Evolutionary conservation across 768 basidiomycete species (phyloP), one percentile per base, ranked within the genome.

Genomic region (Hirschioporus abietinus): DNA sequence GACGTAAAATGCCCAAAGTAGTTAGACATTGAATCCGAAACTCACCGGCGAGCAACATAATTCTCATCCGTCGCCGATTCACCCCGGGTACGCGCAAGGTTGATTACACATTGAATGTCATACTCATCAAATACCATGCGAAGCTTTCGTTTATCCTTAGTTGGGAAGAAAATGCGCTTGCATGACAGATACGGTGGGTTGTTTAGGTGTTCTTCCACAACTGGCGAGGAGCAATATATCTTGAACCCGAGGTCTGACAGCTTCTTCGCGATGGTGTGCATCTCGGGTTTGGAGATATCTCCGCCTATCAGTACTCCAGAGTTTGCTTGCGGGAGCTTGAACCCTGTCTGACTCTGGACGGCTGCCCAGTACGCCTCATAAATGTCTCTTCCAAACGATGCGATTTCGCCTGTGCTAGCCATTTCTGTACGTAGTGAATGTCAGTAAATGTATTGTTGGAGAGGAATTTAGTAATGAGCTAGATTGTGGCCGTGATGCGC

Each of bases 321-420:
- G 62, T 87, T 86, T 24, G 88, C 85, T 65, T 83, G 84, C 24
- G 97, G 97, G 64, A 94, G 82, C 78, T 92, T 96, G 86, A 99
- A 97, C 18, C 96, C 96, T 30, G 95, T 99, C 8, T 93, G 95
- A 69, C 93, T 95, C 63, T 95, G 88, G n/a, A 97, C 81, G 1
- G 96, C 90, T 1, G 92, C 88, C 95, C 95, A 95, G 78, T 95
- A 96, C 17, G 96, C 97, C 78, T 99, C 97, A 70, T 96, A 88
- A 60, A 99, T 83, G 74, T 96, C 92, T 72, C 87, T 86, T 35
- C 96, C 97, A 76, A 99, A 99, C 70, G 92, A 89, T 15, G 97
- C 97, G 30, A 99, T 95, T 77, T 99, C 96, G 36, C 96, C 96
- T 7, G 96, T 98, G 73, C 93, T 95, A 1, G 96, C 95, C 96